Conservation (phyloP, 176 grass and related monocot genomes). For the Guadua angustifolia region DNA sequence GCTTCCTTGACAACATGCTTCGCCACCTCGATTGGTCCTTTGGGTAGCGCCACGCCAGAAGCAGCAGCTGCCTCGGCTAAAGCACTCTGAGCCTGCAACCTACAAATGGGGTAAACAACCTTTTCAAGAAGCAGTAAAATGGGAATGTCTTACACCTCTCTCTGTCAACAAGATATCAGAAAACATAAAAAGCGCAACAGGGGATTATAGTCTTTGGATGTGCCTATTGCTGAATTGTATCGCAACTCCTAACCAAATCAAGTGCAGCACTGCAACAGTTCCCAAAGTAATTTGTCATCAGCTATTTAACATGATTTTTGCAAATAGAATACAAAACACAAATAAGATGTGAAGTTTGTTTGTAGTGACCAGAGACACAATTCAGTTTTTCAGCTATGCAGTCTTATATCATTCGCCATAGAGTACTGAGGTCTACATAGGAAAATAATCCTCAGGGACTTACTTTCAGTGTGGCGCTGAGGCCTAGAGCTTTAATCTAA, state of each 20-base stretch:
- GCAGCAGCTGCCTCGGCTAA: constrained; percentile 47
- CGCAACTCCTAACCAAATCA: neutral
- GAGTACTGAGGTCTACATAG: neutral
- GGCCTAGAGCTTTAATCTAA: neutral
- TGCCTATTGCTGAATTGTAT: neutral
- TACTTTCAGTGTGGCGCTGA: neutral
- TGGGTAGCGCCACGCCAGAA: constrained; percentile 50
- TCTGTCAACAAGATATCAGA: neutral
- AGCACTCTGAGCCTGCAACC: constrained; percentile 85
- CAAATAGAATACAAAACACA: neutral
- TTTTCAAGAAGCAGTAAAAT: neutral
- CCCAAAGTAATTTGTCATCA: neutral
- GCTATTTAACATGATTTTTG: neutral
- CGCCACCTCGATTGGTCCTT: constrained; percentile 86
- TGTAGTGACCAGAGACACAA: neutral
- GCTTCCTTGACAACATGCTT: constrained; percentile 76
- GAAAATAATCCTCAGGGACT: neutral
- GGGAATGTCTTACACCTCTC: neutral
- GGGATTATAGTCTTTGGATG: neutral
- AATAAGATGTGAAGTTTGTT: neutral
- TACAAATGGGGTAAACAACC: constrained; percentile 8
- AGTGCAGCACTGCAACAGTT: neutral
- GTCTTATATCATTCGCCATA: neutral
- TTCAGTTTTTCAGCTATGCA: neutral
- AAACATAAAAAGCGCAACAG: neutral